Evolutionary conservation across 2,329 filamentous ascomycete species (phyloP), one percentile per base, ranked within the genome.

Genomic region (Chaetomiaceae sp.): DNA sequence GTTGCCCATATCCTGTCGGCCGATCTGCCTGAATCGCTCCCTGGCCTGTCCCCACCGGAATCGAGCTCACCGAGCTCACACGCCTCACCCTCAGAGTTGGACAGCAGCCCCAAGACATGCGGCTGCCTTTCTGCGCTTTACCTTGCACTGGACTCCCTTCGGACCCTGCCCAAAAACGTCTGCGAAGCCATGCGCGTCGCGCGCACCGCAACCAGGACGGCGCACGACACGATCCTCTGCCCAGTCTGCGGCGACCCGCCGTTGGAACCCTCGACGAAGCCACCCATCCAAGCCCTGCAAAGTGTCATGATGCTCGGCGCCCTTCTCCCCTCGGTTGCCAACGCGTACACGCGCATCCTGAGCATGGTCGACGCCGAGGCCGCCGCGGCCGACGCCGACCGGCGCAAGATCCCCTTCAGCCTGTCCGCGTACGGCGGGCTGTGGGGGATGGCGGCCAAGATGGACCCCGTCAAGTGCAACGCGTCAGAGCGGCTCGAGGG

Each of bases 241-340:
- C 63, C 69, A 1, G 59, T 66, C 15, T 85, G 82, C 67, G 75
- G 73, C 47, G 66, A 70, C 22, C 65, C 69, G 31, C 51, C 71
- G 29, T 42, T 71, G 3, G 51, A 54, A 2, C 14, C 33, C 8
- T 9, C 7, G 40, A 20, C 12, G 39, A 34, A 34, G 12, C 17
- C 15, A 1, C 70, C 74, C 20, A 73, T 82, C 47, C 75, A 79
- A 47, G 61, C 72, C 27, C 79, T 81, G 56, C 82, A 84, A 63
- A 83, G 75, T 62, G 71, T 78, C 46, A 83, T 84, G 80, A 71
- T 82, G 48, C 69, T 85, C 4, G 79, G 75, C 6, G 76, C 80
- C 2, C 72, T 85, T 27, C 69, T 85, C 3, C 80, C 81, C 1
- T 78, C 79, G 8, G 74, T 81, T 40, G 80, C 77, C 49, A 77